These are phyloP conservation scores for Metschnikowia baotianmanensis DNA, from an alignment of 805 yeast species.

Conservation along the genomic window DNA sequence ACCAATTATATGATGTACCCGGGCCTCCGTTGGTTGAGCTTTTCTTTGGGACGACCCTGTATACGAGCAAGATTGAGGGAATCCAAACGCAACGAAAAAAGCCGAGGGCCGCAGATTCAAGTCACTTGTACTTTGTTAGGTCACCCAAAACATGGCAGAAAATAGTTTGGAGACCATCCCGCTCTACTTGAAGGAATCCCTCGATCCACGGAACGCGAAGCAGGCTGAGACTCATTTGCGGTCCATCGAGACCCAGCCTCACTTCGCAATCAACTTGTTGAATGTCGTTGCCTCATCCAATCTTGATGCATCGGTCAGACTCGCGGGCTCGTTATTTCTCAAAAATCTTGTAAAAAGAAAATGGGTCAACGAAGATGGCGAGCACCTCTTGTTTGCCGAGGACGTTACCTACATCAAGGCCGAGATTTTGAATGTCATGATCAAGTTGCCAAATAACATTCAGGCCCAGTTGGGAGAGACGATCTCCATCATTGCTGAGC, in stretches of 20 bases:
- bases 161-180: conserved; percentile 50
- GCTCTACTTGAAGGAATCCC: conserved; percentile 57
- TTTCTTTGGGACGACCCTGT: conserved; percentile 1
- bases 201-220: conserved; percentile 61
- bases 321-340: conserved; percentile 89
- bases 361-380: conserved; percentile 92
- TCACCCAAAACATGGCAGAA: conserved; percentile 25
- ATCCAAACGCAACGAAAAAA: conserved; percentile 10
- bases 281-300: conserved; percentile 70
- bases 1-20: no score
- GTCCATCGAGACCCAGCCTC: conserved; percentile 60
- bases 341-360: conserved; percentile 80
- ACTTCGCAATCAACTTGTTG: conserved; percentile 72
- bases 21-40: neutral
- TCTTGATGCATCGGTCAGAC: conserved; percentile 54
- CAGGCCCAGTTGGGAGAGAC: conserved; percentile 96
- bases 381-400: conserved; percentile 53
- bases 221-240: conserved; percentile 65
- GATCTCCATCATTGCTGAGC: conserved; percentile 87
- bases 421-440: conserved; percentile 86
- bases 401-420: conserved; percentile 70
- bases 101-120: neutral
- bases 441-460: conserved; percentile 69
- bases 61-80: conserved; percentile 7
- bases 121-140: neutral